Base-by-base conservation (phyloP, 495 filamentous ascomycete genomes). In the Penicillium goetzii region DNA sequence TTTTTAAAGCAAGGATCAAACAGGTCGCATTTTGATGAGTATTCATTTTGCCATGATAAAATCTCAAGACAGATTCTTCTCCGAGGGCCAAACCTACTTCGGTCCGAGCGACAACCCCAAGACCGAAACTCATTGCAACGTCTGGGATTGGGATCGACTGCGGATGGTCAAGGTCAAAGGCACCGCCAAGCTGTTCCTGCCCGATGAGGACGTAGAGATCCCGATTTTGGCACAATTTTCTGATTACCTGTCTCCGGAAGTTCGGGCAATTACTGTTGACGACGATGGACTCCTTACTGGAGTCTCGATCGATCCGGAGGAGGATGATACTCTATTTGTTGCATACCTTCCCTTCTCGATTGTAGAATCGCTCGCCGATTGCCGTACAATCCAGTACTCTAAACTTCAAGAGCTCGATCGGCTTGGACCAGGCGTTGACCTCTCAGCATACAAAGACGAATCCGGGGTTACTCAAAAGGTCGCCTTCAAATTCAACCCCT, bases 301-400 rank as follows among this genome's bases (percentile, higher is more conserved):
- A 51, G 51, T 70, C n/a, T 72, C 68, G 25, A 66, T 57, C 17
- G 64, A 70, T 33, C 63, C 58, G n/a, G 57, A 68, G 71, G 68
- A 72, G 28, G 62, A 70, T 32, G 51, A 67, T 34, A 63, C 56
- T 36, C 9, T 30, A 19, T 67, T 70, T 60, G 7, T 68, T 62
- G 56, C 41, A 54, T 67, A 71, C 68, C 17, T 63, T 55, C 70
- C 63, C 14, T 62, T 73, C 15, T 63, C 63, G 10, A 21, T 33
- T 17, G 25, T 25, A 47, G n/a, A 33, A 52, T 65, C 66, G 15
- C 68, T 71, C 7, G 32, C 62, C 10, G 36, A 66, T 60, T 68
- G 57, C 41, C 51, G 47, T 53, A 60, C 40, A 53, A 57, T 62
- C 21, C 32, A 56, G 17, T 43, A 57, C 11, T 66, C 51, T 25